These are phyloP conservation scores for Cryptosporidium ryanae DNA, from an alignment of 169 alveolate genomes.

Conservation along the genomic window DNA sequence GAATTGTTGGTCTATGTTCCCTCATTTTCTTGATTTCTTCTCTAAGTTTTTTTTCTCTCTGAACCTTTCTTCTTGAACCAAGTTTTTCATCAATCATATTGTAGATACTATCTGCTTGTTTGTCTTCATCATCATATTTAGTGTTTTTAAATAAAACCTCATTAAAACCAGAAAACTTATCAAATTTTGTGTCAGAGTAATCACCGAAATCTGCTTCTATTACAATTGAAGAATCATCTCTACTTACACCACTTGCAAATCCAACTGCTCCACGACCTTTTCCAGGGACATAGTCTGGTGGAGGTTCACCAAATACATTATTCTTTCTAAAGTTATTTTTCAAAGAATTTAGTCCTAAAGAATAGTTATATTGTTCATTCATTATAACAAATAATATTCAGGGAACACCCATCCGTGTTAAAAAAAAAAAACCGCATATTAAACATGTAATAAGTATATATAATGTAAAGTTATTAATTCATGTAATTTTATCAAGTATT, in stretches of 20 bases:
- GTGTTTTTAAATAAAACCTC: conserved; percentile 87
- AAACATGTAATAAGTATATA: conserved; percentile 6
- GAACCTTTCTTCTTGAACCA: conserved; percentile 90
- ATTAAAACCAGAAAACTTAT: conserved; percentile 93
- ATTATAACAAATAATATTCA: conserved; percentile 1
- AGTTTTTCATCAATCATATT: conserved; percentile 90
- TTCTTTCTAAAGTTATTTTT: neutral
- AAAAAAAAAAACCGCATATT: neutral
- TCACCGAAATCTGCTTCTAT: conserved; percentile 88
- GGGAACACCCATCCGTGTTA: neutral
- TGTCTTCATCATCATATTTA: conserved; percentile 93
- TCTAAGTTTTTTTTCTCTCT: conserved; percentile 89
- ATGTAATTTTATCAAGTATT: neutral
- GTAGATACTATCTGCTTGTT: conserved; percentile 92
- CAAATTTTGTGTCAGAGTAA: conserved; percentile 90
- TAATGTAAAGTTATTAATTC: conserved; percentile 1
- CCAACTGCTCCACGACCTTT: conserved; percentile 97
- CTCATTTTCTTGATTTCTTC: conserved; percentile 88
- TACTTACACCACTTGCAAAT: conserved; percentile 97
- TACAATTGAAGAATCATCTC: conserved; percentile 90
- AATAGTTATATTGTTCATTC: conserved; percentile 9
- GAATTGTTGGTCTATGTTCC: conserved; percentile 85
- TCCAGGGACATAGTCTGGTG: conserved; percentile 96
- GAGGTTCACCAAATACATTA: conserved; percentile 92
- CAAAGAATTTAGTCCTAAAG: conserved; percentile 27